phyloP scores from a whole-genome alignment of 2,329 filamentous ascomycete genomes.

The Teratosphaeria nubilosa region DNA sequence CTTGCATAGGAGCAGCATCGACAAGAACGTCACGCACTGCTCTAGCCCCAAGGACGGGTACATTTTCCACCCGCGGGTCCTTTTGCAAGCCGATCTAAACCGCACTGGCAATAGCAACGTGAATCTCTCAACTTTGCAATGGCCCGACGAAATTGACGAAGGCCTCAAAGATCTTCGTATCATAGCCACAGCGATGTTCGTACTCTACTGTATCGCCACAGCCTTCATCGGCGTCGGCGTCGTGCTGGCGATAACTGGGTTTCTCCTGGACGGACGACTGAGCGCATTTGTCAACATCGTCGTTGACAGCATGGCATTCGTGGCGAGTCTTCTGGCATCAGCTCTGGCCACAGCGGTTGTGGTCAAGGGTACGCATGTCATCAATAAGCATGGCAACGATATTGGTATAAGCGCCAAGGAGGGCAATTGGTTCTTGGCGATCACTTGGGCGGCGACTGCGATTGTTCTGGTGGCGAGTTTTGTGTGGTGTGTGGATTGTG shows the following conservation, averaged over 20 bases:
- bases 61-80: conserved; percentile 45
- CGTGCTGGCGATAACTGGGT: conserved; percentile 34
- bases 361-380: conserved; percentile 41
- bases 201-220: conserved; percentile 51
- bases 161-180: conserved; percentile 42
- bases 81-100: conserved; percentile 41
- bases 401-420: conserved; percentile 41
- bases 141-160: conserved; percentile 46
- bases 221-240: conserved; percentile 43
- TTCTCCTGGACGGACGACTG: conserved; percentile 37
- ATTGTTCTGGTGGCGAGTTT: conserved; percentile 17
- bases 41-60: conserved; percentile 44
- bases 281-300: conserved; percentile 42
- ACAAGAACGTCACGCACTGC: conserved; percentile 46
- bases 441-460: conserved; percentile 50
- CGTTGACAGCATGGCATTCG: conserved; percentile 41
- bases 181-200: conserved; percentile 43
- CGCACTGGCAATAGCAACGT: conserved; percentile 31
- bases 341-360: conserved; percentile 60
- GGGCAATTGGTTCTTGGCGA: conserved; percentile 45
- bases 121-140: conserved; percentile 43
- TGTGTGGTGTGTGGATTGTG: conserved; percentile 20
- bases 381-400: conserved; percentile 44
- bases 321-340: conserved; percentile 59
- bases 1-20: conserved; percentile 28